Conservation (phyloP, 2,329 filamentous ascomycete genomes). For the Aspergillus viridinutans region DNA sequence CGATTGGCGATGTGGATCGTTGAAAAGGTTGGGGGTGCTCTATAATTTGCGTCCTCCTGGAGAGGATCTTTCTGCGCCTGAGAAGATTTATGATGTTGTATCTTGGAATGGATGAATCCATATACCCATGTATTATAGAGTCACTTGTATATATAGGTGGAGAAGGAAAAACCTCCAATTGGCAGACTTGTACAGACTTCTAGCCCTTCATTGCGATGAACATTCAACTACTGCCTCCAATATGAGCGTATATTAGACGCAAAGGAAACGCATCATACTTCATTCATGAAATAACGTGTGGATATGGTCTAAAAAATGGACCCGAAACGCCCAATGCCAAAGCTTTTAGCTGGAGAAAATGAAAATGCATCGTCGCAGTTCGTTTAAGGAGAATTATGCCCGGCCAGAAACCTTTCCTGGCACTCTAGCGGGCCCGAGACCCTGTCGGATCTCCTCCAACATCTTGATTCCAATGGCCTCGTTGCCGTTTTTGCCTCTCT, state of each 20-base stretch:
- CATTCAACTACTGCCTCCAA: background rate
- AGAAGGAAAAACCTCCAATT: background rate
- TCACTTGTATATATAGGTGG: background rate
- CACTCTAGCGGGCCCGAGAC: constrained; percentile 71
- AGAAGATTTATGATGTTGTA: background rate
- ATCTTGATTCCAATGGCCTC: constrained; percentile 79
- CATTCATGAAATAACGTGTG: background rate
- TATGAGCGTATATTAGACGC: background rate
- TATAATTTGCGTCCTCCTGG: constrained; percentile 48
- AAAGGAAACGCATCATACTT: background rate
- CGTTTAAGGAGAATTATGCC: constrained; percentile 21
- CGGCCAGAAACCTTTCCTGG: constrained; percentile 26
- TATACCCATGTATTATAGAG: constrained; percentile 12
- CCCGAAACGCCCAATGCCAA: constrained; percentile 7
- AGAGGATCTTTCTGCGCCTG: background rate
- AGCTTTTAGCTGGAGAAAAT: constrained; percentile 3
- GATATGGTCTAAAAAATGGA: background rate
- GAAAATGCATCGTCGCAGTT: constrained; percentile 14
- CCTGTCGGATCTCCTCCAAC: constrained; percentile 81
- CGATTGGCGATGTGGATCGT: constrained; percentile 93
- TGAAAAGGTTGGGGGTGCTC: constrained; percentile 75
- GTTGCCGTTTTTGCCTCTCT: constrained; percentile 72
- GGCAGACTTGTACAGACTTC: background rate
- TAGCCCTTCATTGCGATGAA: background rate
- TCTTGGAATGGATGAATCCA: constrained; percentile 5